Percentiles rank a stretch among this genome's conserved stretches.
These are phyloP conservation scores for Arachis stenosperma DNA, from an alignment of 306 rosid species.

Conservation along the genomic window DNA sequence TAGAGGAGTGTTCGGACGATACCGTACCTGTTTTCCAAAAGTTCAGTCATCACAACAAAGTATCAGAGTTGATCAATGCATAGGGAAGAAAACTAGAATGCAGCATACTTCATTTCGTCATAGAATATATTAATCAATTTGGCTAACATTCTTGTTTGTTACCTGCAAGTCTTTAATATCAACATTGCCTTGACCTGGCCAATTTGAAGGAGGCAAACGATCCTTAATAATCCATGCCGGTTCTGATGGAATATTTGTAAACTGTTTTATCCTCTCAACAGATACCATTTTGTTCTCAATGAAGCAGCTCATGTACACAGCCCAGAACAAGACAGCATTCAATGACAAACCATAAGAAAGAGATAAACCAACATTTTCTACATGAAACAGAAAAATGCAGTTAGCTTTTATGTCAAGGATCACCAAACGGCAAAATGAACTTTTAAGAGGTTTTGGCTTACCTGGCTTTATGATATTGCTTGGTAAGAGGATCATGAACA, in stretches of 20 bases:
- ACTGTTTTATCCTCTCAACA: constrained; percentile 77
- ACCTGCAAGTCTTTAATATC: constrained; percentile 68
- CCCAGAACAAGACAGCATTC: constrained; percentile 59
- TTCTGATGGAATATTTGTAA: constrained; percentile 69
- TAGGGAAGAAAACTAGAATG: neutral
- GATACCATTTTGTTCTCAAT: constrained; percentile 83
- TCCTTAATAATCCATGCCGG: constrained; percentile 63
- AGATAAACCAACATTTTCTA: constrained; percentile 81
- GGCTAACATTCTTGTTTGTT: neutral
- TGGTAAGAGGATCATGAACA: constrained; percentile 80
- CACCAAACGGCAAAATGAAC: neutral
- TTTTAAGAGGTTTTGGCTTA: constrained; percentile 29
- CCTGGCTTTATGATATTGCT: constrained; percentile 74
- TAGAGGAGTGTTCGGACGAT: constrained; percentile 76
- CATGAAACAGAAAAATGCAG: constrained; percentile 27
- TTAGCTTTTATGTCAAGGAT: constrained; percentile 15
- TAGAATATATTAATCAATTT: constrained; percentile 10
- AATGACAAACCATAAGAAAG: constrained; percentile 81
- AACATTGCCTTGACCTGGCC: constrained; percentile 76
- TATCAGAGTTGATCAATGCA: neutral
- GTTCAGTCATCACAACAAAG: neutral
- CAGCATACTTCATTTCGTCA: neutral
- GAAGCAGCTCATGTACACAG: constrained; percentile 64
- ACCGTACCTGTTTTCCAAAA: constrained; percentile 63
- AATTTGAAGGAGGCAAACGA: constrained; percentile 60